Evolutionary conservation across 768 basidiomycete species (phyloP), one percentile per base, ranked within the genome.

Genomic region (Mycena belliarum): DNA sequence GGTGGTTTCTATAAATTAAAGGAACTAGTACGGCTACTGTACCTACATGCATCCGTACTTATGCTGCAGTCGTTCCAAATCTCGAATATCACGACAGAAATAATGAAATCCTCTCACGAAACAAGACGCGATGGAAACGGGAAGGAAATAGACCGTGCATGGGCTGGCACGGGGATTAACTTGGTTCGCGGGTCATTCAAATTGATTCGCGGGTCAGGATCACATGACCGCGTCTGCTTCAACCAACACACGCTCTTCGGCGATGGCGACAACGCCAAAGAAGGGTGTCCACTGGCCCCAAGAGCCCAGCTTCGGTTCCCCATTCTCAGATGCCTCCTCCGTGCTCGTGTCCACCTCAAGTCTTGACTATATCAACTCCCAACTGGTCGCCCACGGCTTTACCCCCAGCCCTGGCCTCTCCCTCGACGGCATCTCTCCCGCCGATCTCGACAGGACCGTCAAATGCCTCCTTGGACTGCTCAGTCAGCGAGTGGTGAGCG

Each of bases 331-430:
- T 23, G 70, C 76, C 21, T 80, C 82, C 6, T 71, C 79, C 5
- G 79, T 79, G 0, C 73, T 78, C 43, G 70, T 77, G 26, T 82
- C 82, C 23, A 75, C 83, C 8, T 88, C 88, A 4, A 88, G 81
- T 56, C 69, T 91, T 24, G 86, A 91, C 55, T 93, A 89, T 67
- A 79, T 93, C 67, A 94, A 93, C 67, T 76, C 87, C 20, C 93
- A 95, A 63, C 81, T 95, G 7, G 72, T 91, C 46, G 87, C 92
- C 3, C 92, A 94, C 73, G 93, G 93, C 9, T 94, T 89, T 63
- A 72, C 81, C 1, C 66, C 82, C 11, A 66, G 79, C 1, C 84
- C 86, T 0, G 91, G 92, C 0, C 71, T 94, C 20, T 83, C 77
- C 14, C 74, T 94, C 35, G 88, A 89, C 0, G 87, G 88, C 0